phyloP scores from a whole-genome alignment of 176 grass and related monocot species.

The Carex pumila region DNA sequence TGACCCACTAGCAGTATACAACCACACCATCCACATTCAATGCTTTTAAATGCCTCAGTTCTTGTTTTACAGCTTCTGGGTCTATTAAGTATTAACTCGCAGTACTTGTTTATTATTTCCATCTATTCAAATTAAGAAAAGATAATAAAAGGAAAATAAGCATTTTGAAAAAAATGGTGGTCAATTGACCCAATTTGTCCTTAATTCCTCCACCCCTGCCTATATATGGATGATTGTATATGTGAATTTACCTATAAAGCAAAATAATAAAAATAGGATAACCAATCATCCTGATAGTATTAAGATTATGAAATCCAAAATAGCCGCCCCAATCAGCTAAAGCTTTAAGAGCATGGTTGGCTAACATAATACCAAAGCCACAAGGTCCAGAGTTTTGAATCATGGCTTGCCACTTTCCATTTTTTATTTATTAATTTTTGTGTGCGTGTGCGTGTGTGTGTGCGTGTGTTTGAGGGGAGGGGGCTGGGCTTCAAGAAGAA shows the following conservation, averaged over 20 bases:
- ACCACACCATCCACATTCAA: conserved; percentile 84
- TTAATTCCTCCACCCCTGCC: not conserved
- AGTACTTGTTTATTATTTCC: conserved; percentile 74
- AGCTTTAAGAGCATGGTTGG: not conserved
- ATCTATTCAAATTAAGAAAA: conserved; percentile 34
- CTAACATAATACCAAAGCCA: not conserved
- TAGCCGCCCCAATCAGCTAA: not conserved
- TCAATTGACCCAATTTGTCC: no score
- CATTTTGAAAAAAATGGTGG: no score
- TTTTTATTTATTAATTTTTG: not conserved
- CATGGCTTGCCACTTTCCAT: not conserved
- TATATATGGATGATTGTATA: not conserved
- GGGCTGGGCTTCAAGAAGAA: not conserved
- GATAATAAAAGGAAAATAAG: not conserved
- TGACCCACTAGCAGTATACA: conserved; percentile 91
- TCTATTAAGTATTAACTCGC: conserved; percentile 41
- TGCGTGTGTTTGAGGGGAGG: not conserved
- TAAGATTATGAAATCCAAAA: not conserved
- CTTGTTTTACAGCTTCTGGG: conserved; percentile 55
- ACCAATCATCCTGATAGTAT: not conserved
- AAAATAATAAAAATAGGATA: not conserved
- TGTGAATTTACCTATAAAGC: not conserved
- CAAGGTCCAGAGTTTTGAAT: not conserved
- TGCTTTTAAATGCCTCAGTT: conserved; percentile 74
- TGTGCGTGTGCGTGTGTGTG: not conserved